Base-by-base conservation (phyloP, 148 eudicot species). In the Dysphania ambrosioides region DNA sequence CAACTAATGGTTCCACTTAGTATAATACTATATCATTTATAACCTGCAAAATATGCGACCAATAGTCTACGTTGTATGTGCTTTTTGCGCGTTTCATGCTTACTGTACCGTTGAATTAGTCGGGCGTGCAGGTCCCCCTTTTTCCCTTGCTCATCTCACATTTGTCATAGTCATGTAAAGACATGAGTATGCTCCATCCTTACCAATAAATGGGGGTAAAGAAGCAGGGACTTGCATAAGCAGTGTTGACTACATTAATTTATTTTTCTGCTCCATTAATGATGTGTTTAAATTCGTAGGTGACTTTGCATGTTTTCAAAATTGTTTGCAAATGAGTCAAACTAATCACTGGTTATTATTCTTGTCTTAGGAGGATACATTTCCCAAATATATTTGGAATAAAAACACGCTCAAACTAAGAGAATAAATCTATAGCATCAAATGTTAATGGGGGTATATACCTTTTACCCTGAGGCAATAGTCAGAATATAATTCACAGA, bases 1-100 rank as follows among this genome's bases (percentile, higher is more conserved):
- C 31, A 21, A 38, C 44, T 15, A 53, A 70, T 26, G 0, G 29
- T 10, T 7, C 24, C 23, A 53, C 9, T 21, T 44, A 53, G 0
- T 47, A 47, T 11, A 47, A 47, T 47, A 15, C 12, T 44, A 30
- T 5, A 8, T 30, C n/a, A 34, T 18, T 16, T 6, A 9, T 47
- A 34, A 53, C 63, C 63, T 55, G 23, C n/a, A 71, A 55, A 71
- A 23, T 34, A 32, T 32, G 74, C 10, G 74, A 34, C 74, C 74
- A 71, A 71, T 71, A 34, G 44, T 34, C n/a, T 53, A n/a, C 18
- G 62, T 34, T 23, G 30, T 55, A 31, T 55, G 63, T 71, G 74
- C 27, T 23, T 55, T 47, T 24, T 56, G 47, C 62, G 47, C n/a
- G 60, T 63, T 70, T 29, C 60, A 70, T 51, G 58, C 24, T 51